Evolutionary conservation across 768 basidiomycete species (phyloP).

Genomic region (Amanita pallidorosea): DNA sequence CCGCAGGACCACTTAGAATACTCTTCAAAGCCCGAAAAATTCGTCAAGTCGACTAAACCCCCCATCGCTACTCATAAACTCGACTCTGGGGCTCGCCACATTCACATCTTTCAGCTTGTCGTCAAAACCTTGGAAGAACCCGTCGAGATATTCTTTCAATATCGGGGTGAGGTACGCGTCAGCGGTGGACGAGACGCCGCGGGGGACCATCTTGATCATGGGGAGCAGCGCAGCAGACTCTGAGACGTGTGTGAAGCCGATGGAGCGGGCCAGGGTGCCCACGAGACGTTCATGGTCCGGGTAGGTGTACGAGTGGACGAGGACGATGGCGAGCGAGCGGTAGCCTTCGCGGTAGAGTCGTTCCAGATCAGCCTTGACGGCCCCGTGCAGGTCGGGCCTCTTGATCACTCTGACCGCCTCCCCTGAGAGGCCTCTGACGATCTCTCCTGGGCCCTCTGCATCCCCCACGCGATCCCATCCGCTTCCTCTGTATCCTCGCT

Average conservation of each 20-base stretch:
- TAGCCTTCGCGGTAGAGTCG: slow-evolving; percentile 73
- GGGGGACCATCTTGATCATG: slow-evolving; percentile 93
- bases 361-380: slow-evolving; percentile 51
- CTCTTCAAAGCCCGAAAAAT: slow-evolving; percentile 92
- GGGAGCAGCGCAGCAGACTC: slow-evolving; percentile 81
- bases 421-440: slow-evolving; percentile 76
- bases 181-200: slow-evolving; percentile 85
- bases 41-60: slow-evolving; percentile 67
- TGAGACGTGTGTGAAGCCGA: slow-evolving; percentile 89
- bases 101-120: slow-evolving; percentile 52
- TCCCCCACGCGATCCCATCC: slow-evolving; percentile 64
- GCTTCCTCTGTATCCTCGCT: slow-evolving; percentile 57
- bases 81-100: slow-evolving; percentile 58
- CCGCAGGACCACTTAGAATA: slow-evolving; percentile 88
- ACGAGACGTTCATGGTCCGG: slow-evolving; percentile 75
- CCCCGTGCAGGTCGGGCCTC: slow-evolving; percentile 45
- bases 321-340: slow-evolving; percentile 78
- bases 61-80: slow-evolving; percentile 95
- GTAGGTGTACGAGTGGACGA: slow-evolving; percentile 89
- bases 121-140: slow-evolving; percentile 87
- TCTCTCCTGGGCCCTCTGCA: slow-evolving; percentile 71
- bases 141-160: slow-evolving; percentile 72
- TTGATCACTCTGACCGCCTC: slow-evolving; percentile 82
- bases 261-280: slow-evolving; percentile 57
- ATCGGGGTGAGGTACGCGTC: slow-evolving; percentile 96